These are phyloP conservation scores for Fonsecaea monophora DNA, from an alignment of 2,329 filamentous ascomycete genomes.

Conservation along the genomic window DNA sequence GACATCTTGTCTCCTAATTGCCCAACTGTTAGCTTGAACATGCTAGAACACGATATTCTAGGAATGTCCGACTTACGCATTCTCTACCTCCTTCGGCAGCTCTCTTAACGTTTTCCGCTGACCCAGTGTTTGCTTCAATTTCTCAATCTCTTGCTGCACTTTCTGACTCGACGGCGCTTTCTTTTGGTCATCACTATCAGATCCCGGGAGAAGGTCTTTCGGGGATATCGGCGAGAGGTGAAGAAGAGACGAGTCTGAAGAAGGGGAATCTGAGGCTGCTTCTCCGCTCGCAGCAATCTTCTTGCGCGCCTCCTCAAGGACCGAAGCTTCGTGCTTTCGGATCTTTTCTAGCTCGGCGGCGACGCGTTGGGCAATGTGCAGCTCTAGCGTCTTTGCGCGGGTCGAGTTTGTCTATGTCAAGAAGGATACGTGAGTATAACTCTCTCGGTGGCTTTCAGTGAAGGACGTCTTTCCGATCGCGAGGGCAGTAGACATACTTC, in stretches of 20 bases:
- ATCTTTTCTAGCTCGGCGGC: constrained; percentile 83
- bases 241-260: constrained; percentile 31
- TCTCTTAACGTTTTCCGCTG: constrained; percentile 65
- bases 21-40: constrained; percentile 13
- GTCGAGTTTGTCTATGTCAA: constrained; percentile 80
- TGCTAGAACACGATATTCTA: not conserved
- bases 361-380: constrained; percentile 87
- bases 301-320: constrained; percentile 72
- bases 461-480: not conserved
- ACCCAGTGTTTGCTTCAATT: constrained; percentile 59
- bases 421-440: constrained; percentile 19
- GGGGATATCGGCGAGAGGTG: constrained; percentile 50
- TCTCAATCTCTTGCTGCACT: constrained; percentile 64
- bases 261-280: constrained; percentile 28
- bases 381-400: constrained; percentile 80
- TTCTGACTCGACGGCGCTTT: constrained; percentile 45
- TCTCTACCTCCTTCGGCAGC: constrained; percentile 74
- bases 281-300: constrained; percentile 51
- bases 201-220: constrained; percentile 42
- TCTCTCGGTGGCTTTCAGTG: not conserved
- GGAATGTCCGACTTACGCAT: constrained; percentile 54
- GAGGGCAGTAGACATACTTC: constrained; percentile 67
- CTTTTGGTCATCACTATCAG: constrained; percentile 33
- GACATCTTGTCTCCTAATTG: constrained; percentile 66
- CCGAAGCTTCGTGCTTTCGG: constrained; percentile 71